Evolutionary conservation across 164 flowering plant genomes (phyloP).

Genomic region (Stephania yunnanensis): DNA sequence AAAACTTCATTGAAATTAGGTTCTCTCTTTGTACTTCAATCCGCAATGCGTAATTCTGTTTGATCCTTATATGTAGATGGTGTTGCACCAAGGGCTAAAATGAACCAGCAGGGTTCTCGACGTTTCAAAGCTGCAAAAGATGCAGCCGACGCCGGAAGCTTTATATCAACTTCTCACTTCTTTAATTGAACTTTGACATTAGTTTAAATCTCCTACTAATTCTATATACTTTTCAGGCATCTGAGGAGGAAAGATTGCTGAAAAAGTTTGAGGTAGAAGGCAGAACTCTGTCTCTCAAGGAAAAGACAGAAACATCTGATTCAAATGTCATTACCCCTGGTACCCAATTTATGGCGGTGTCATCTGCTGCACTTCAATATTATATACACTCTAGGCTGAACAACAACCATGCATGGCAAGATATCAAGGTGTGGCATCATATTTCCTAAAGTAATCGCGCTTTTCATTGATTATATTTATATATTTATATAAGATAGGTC

Average conservation of each 20-base stretch:
- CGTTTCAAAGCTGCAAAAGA: constrained; percentile 97
- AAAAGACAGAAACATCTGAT: constrained; percentile 73
- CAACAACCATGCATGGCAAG: constrained; percentile 58
- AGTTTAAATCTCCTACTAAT: not conserved
- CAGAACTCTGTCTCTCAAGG: constrained; percentile 33
- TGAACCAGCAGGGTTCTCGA: constrained; percentile 96
- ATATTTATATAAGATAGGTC: constrained; percentile 25
- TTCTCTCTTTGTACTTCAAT: not conserved
- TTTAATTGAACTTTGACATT: not conserved
- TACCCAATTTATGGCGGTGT: constrained; percentile 76
- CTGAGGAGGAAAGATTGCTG: constrained; percentile 73
- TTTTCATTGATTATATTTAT: constrained; percentile 15
- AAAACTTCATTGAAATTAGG: not conserved
- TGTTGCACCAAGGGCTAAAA: constrained; percentile 98
- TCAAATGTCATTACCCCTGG: constrained; percentile 97
- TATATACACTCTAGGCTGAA: constrained; percentile 66
- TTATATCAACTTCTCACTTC: not conserved
- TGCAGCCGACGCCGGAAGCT: constrained; percentile 79
- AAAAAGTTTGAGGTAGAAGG: constrained; percentile 63
- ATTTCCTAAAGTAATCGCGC: constrained; percentile 10
- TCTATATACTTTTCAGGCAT: constrained; percentile 43
- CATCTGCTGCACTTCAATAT: constrained; percentile 87
- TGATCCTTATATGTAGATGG: constrained; percentile 53
- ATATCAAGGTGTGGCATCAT: constrained; percentile 49
- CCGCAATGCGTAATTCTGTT: not conserved